Evolutionary conservation across 2,329 filamentous ascomycete genomes (phyloP).

Genomic region (Pseudogymnoascus sp.): DNA sequence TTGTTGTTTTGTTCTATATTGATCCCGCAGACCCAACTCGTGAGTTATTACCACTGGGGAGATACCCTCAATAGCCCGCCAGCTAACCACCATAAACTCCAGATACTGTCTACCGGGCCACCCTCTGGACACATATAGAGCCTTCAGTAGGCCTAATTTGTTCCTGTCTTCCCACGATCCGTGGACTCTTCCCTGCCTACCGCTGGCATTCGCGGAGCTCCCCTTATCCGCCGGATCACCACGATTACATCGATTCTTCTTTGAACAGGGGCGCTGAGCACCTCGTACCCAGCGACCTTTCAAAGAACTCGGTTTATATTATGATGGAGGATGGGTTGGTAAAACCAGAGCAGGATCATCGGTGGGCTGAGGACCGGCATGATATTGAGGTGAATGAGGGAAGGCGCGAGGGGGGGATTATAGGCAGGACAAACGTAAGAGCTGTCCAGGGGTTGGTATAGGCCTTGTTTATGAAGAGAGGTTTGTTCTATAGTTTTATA

Average conservation of each 20-base stretch:
- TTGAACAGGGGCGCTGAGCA: background rate
- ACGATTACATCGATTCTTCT: background rate
- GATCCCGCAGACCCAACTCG: conserved; percentile 18
- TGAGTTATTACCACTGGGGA: background rate
- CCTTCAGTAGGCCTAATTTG: conserved; percentile 4
- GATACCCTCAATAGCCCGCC: background rate
- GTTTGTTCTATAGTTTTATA: background rate
- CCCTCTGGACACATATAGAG: conserved; percentile 6
- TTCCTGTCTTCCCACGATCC: conserved; percentile 3
- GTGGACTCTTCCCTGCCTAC: background rate
- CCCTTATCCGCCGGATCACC: background rate
- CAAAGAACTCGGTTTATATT: background rate
- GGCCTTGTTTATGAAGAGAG: background rate
- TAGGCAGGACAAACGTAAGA: background rate
- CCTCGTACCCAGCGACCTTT: background rate
- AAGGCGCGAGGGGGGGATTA: background rate
- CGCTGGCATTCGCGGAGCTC: background rate
- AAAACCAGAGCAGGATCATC: background rate
- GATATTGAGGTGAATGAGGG: background rate
- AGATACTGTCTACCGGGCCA: background rate
- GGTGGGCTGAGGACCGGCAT: background rate
- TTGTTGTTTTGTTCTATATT: conserved; percentile 17
- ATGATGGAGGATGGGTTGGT: background rate
- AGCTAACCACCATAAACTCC: background rate
- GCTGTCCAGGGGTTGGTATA: background rate